These are phyloP conservation scores for Podospora didyma DNA, from an alignment of 495 filamentous ascomycete genomes.

Conservation along the genomic window DNA sequence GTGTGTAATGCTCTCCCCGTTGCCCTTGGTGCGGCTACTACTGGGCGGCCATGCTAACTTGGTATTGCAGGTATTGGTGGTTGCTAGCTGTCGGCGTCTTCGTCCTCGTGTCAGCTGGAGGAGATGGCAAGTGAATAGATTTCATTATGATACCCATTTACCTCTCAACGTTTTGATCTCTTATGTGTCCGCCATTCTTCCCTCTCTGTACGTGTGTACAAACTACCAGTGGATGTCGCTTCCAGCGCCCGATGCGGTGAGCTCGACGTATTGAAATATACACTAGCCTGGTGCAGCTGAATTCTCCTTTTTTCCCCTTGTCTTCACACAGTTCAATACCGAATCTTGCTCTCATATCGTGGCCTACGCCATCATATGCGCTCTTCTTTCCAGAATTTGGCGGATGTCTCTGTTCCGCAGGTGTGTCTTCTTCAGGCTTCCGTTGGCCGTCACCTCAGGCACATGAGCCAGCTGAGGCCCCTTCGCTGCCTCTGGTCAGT, in stretches of 20 bases:
- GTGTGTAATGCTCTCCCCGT: conserved; percentile 37
- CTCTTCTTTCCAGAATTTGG: too few species aligned
- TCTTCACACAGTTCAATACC: too few species aligned
- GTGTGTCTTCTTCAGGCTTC: not conserved
- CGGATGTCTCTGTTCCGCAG: not conserved
- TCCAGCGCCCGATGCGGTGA: too few species aligned
- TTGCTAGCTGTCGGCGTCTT: conserved; percentile 38
- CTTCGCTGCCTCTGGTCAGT: too few species aligned
- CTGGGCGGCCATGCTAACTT: conserved; percentile 4
- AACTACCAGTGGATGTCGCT: too few species aligned
- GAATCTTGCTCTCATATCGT: too few species aligned
- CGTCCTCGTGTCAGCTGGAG: conserved; percentile 34
- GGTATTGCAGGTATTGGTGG: conserved; percentile 51
- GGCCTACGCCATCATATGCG: too few species aligned
- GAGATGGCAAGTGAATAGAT: conserved; percentile 32
- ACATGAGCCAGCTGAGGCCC: not conserved
- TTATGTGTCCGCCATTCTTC: not conserved
- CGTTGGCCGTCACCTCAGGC: not conserved
- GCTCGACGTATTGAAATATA: too few species aligned
- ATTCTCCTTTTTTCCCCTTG: too few species aligned
- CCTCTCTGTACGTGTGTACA: not conserved
- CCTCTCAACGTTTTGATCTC: not conserved
- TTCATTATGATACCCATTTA: not conserved
- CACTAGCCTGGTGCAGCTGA: too few species aligned
- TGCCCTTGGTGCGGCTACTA: conserved; percentile 35